A percentile compares a stretch with the other conserved stretches of the same genome.
Conservation (phyloP, 179 eudicot genomes). For the Actinidia arguta region DNA sequence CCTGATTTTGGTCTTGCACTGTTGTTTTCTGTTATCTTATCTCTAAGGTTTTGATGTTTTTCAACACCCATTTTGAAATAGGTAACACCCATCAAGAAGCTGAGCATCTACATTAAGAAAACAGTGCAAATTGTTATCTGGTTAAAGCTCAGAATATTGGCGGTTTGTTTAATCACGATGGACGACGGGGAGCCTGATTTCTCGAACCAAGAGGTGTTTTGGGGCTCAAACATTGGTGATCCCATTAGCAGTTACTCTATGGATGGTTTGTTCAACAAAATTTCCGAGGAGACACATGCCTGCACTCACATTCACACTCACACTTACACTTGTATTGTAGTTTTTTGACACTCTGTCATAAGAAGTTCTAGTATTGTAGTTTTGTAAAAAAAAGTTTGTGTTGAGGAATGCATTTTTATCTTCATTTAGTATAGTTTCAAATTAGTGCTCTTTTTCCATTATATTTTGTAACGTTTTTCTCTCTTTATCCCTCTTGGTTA, state of each 20-base stretch:
- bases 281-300: conserved; percentile 80
- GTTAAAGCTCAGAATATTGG: neutral
- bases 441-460: neutral
- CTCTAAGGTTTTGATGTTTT: conserved; percentile 2
- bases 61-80: conserved; percentile 9
- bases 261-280: conserved; percentile 77
- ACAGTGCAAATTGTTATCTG: conserved; percentile 1
- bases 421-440: neutral
- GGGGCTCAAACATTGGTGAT: conserved; percentile 62
- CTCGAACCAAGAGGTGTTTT: conserved; percentile 72
- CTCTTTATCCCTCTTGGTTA: neutral
- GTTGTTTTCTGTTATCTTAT: neutral
- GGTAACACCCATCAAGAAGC: neutral
- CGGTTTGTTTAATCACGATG: conserved; percentile 34
- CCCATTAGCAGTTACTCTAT: conserved; percentile 77
- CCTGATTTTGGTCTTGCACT: neutral
- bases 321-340: conserved; percentile 73
- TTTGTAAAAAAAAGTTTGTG: neutral
- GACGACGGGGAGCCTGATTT: conserved; percentile 90
- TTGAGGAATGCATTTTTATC: neutral
- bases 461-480: neutral
- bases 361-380: neutral
- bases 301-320: conserved; percentile 83
- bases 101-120: neutral
- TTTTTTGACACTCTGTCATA: neutral